These are phyloP conservation scores for Nitzschia sp. DNA, from an alignment of 108 stramenopile genomes.

Conservation along the genomic window DNA sequence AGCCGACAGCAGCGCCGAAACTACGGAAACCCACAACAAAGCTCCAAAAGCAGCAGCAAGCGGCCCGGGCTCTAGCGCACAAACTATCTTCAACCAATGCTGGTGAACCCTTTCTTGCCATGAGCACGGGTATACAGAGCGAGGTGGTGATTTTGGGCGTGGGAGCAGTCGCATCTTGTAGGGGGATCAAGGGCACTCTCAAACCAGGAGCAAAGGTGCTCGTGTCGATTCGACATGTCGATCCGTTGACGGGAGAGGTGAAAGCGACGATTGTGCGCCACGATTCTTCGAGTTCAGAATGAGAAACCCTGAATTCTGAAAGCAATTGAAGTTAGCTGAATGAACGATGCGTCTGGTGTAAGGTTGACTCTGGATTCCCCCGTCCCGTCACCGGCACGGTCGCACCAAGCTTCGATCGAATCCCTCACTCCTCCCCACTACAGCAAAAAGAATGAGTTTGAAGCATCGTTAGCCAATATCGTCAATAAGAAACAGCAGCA, in stretches of 20 bases:
- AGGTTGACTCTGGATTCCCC: too few species aligned
- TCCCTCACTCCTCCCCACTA: too few species aligned
- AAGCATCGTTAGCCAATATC: not conserved
- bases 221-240: constrained; percentile 54
- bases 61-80: constrained; percentile 33
- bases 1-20: constrained; percentile 1
- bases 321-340: too few species aligned
- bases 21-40: not conserved
- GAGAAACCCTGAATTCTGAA: too few species aligned
- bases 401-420: too few species aligned
- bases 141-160: constrained; percentile 66
- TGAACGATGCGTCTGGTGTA: too few species aligned
- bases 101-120: constrained; percentile 37
- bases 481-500: constrained; percentile 1
- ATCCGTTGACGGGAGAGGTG: constrained; percentile 50
- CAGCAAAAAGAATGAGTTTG: not conserved
- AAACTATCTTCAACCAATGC: not conserved
- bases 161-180: constrained; percentile 51
- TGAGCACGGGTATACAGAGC: constrained; percentile 65
- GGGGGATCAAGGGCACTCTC: constrained; percentile 56
- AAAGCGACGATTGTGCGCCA: not conserved
- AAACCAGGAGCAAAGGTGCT: constrained; percentile 54
- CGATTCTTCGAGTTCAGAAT: not conserved
- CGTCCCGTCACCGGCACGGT: too few species aligned
- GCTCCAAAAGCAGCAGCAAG: constrained; percentile 30